Percentiles rank a stretch among this genome's conserved stretches.
phyloP scores from a whole-genome alignment of 768 basidiomycete genomes.

The Kwoniella dendrophila region DNA sequence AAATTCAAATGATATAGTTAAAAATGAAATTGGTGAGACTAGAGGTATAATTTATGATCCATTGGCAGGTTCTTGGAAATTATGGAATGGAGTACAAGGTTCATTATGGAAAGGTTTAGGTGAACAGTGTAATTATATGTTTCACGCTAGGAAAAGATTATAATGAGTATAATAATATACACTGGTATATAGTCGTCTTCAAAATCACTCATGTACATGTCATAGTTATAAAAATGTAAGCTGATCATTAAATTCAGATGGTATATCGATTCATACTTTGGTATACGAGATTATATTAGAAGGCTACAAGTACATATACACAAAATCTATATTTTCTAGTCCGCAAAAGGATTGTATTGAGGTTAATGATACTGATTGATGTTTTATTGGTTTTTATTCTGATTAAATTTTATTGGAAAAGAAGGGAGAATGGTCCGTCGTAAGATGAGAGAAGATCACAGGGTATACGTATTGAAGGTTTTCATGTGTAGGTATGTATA shows the following conservation, averaged over 20 bases:
- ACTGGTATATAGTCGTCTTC: not conserved
- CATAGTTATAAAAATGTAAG: not conserved
- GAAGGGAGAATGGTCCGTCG: no score
- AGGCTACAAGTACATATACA: no score
- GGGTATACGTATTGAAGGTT: not conserved
- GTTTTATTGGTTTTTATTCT: no score
- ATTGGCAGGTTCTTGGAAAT: slow-evolving; percentile 48
- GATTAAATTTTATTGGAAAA: no score
- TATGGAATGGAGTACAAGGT: slow-evolving; percentile 52
- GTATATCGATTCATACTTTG: no score
- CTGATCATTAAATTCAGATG: not conserved
- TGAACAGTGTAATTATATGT: slow-evolving; percentile 56
- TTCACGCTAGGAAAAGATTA: slow-evolving; percentile 50
- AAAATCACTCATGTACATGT: not conserved
- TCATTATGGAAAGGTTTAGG: slow-evolving; percentile 45
- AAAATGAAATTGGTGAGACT: slow-evolving; percentile 46
- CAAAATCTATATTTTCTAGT: no score
- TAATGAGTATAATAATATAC: slow-evolving; percentile 3
- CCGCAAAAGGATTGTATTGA: no score
- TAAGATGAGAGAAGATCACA: no score
- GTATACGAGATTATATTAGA: no score
- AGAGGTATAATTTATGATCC: slow-evolving; percentile 57
- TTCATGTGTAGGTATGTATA: not conserved
- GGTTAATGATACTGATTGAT: no score
- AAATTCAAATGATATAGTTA: slow-evolving; percentile 34